These are phyloP conservation scores for Fusarium sp. DNA, from an alignment of 2,329 filamentous ascomycete genomes.

Conservation along the genomic window DNA sequence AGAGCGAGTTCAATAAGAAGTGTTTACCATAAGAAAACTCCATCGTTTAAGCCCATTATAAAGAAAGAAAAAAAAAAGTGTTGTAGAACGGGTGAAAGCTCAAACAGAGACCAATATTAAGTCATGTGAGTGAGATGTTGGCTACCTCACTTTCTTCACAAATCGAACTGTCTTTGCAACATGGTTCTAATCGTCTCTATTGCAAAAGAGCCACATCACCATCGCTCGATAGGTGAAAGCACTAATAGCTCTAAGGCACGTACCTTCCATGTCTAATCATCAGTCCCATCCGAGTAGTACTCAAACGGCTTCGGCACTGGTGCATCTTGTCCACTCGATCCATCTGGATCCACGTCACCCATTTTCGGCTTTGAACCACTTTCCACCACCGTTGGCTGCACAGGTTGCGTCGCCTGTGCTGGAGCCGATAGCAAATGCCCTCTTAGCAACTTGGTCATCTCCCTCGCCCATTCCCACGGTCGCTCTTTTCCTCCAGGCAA, in stretches of 20 bases:
- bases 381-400: neutral
- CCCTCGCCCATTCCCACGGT: constrained; percentile 83
- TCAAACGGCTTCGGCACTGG: constrained; percentile 51
- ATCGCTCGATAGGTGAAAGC: neutral
- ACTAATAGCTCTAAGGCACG: neutral
- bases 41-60: too few species aligned
- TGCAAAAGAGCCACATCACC: neutral
- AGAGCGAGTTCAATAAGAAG: neutral
- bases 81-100: too few species aligned
- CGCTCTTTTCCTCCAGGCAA: constrained; percentile 70
- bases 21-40: too few species aligned
- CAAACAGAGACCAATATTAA: too few species aligned
- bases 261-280: constrained; percentile 21
- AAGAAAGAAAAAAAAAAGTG: too few species aligned
- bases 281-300: constrained; percentile 51
- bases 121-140: neutral
- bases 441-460: constrained; percentile 67
- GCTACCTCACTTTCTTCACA: neutral
- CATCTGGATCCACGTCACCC: constrained; percentile 46
- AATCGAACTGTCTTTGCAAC: neutral
- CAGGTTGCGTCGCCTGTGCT: neutral
- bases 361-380: neutral
- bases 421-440: constrained; percentile 33
- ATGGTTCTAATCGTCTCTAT: neutral
- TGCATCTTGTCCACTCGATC: constrained; percentile 42